Evolutionary conservation across 2,329 filamentous ascomycete species (phyloP), one percentile per base, ranked within the genome.

Genomic region (Plenodomus biglobosus): DNA sequence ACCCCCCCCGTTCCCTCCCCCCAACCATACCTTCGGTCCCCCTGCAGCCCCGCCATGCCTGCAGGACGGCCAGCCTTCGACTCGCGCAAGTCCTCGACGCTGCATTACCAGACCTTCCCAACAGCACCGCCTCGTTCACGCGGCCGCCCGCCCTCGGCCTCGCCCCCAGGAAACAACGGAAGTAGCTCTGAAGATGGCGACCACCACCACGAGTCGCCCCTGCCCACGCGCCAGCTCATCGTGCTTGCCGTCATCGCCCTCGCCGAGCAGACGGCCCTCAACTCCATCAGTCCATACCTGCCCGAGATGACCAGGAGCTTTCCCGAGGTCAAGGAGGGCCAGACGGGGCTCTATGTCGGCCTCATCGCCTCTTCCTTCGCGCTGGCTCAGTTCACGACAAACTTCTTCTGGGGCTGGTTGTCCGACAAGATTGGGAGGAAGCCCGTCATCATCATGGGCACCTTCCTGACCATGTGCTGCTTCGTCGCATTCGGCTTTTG

Each of bases 211-310:
- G 80, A 83, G 56, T 89, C 90, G 1, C 92, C 92, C 0, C 75
- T 99, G 16, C 94, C 94, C 0, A 84, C 84, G 56, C 84, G 80
- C 58, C 94, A 97, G 76, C 85, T 99, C 52, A 80, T 85, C 4
- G 82, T 97, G 11, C 78, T 99, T 27, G 92, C 92, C 1, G 76
- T 96, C 56, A 88, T 99, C 51, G 92, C 92, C 6, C 80, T 99
- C 18, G 88, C 89, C 44, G 94, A 99, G 70, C 94, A 99, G 77
- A 97, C 92, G 0, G 94, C 94, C 0, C 81, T 99, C 66, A 99
- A 99, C 72, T 96, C 91, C 18, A 96, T 99, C 64, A 88, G 87
- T 10, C 94, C 94, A 1, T 99, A 99, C 71, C 82, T 99, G 1
- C 94, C 94, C 0, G 84, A 91, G 61, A 97, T 99, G 92, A 86